Base-by-base conservation (phyloP, 306 rosid genomes). In the Hylodesmum podocarpum region DNA sequence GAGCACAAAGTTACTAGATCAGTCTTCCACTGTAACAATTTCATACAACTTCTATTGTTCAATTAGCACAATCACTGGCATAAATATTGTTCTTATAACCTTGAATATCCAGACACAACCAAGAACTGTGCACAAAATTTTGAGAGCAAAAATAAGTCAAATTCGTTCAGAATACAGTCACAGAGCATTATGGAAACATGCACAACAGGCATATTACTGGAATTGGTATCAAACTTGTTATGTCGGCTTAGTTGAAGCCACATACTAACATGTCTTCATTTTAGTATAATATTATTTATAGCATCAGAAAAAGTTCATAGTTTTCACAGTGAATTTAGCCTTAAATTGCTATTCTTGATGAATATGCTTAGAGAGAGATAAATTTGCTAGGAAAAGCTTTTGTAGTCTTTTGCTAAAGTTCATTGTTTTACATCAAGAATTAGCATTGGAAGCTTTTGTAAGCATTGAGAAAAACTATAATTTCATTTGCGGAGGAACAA, bases 121-220 rank as follows among this genome's bases (percentile, higher is more conserved):
- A 37, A 37, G 41, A 37, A 37, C 41, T 37, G 12, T 37, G 11
- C 41, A 37, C 41, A 37, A 37, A 37, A 37, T 37, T 37, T 1
- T 2, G 43, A 7, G n/a, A n/a, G n/a, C 43, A 37, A 7, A 7
- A 37, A 37, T 2, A 37, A 37, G 11, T 37, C 43, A 37, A 7
- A 37, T 37, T 37, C 4, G 43, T 37, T 7, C 1, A 39, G 14
- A 39, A 3, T 39, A 39, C 11, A 9, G 14, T 10, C 44, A 10
- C 14, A 0, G 13, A 39, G 44, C 1, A 39, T 39, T 9, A 11
- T 39, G 16, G 16, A 90, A 85, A 76, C 82, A 6, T 59, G 85
- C 89, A n/a, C 93, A 91, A 46, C 90, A 89, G 77, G 87, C 97
- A 94, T 78, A 89, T 88, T 28, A 90, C 92, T 21, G 82, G 89